These are phyloP conservation scores for Lactifluus rugatus DNA, from an alignment of 768 basidiomycete genomes.

Conservation along the genomic window DNA sequence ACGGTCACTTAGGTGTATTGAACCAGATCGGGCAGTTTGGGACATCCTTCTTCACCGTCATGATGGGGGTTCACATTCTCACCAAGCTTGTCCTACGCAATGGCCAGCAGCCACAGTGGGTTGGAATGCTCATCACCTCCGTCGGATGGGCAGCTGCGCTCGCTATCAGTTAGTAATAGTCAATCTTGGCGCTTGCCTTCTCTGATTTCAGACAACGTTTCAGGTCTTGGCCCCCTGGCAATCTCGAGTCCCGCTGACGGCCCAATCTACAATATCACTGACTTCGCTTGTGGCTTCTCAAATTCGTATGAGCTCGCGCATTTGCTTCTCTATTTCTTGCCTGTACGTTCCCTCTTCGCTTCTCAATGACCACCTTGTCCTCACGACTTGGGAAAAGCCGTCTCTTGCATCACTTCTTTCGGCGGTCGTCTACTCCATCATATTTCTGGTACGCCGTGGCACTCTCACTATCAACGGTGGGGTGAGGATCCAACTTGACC, in stretches of 20 bases:
- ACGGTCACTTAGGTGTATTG: constrained; percentile 35
- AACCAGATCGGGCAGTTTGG: constrained; percentile 55
- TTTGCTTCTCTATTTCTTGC: constrained; percentile 50
- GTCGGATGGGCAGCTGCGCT: constrained; percentile 48
- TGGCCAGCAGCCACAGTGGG: constrained; percentile 41
- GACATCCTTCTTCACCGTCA: constrained; percentile 53
- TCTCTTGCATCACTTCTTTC: constrained; percentile 48
- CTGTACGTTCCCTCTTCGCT: constrained; percentile 33
- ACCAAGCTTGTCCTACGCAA: constrained; percentile 50
- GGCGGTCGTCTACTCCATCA: constrained; percentile 46
- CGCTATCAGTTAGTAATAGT: constrained; percentile 39
- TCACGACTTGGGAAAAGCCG: constrained; percentile 32
- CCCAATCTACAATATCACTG: constrained; percentile 42
- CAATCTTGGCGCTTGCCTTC: not conserved
- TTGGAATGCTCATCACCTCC: constrained; percentile 33
- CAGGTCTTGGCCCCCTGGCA: constrained; percentile 21
- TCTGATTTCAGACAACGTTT: not conserved
- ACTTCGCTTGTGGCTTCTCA: constrained; percentile 45
- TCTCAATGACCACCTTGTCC: not conserved
- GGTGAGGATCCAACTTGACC: constrained; percentile 41
- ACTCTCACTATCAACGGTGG: constrained; percentile 42
- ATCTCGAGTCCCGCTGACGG: constrained; percentile 31
- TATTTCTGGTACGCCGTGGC: constrained; percentile 53
- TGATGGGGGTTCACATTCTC: constrained; percentile 61
- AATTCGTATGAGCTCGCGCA: constrained; percentile 32